Conservation (phyloP, 2,329 filamentous ascomycete species). For the Penicillium sp. region DNA sequence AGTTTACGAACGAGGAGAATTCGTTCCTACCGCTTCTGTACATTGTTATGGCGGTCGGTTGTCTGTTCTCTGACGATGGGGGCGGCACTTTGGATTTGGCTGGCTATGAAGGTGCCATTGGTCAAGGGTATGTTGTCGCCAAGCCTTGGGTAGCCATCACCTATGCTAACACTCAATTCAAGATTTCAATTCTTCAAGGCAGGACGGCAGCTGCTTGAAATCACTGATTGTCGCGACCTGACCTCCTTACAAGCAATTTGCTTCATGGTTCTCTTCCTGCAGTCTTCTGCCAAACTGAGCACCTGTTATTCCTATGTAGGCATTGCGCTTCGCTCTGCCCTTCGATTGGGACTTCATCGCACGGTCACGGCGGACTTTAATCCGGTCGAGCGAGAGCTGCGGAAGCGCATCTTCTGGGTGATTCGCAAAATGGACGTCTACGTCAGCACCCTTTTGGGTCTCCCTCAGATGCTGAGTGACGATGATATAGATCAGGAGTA, state of each 20-base stretch:
- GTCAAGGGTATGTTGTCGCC: constrained; percentile 52
- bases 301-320: constrained; percentile 79
- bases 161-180: neutral
- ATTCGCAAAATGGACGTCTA: constrained; percentile 52
- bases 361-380: constrained; percentile 67
- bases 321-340: constrained; percentile 70
- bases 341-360: constrained; percentile 75
- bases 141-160: neutral
- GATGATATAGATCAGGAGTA: constrained; percentile 53
- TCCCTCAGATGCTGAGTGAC: constrained; percentile 50
- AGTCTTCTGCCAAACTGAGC: constrained; percentile 74
- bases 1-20: constrained; percentile 63
- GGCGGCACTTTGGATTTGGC: constrained; percentile 49
- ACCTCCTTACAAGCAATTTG: constrained; percentile 71
- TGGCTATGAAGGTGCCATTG: constrained; percentile 51
- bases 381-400: constrained; percentile 69
- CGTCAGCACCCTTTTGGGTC: constrained; percentile 49
- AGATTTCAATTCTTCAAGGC: constrained; percentile 74
- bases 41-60: constrained; percentile 68
- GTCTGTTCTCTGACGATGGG: constrained; percentile 64
- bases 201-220: constrained; percentile 62
- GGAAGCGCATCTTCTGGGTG: constrained; percentile 62
- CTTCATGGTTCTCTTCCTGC: constrained; percentile 78
- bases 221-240: constrained; percentile 67
- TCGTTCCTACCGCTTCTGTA: constrained; percentile 70